These are phyloP conservation scores for Dothideomycetes sp. DNA, from an alignment of 2,329 filamentous ascomycete genomes.

Conservation along the genomic window DNA sequence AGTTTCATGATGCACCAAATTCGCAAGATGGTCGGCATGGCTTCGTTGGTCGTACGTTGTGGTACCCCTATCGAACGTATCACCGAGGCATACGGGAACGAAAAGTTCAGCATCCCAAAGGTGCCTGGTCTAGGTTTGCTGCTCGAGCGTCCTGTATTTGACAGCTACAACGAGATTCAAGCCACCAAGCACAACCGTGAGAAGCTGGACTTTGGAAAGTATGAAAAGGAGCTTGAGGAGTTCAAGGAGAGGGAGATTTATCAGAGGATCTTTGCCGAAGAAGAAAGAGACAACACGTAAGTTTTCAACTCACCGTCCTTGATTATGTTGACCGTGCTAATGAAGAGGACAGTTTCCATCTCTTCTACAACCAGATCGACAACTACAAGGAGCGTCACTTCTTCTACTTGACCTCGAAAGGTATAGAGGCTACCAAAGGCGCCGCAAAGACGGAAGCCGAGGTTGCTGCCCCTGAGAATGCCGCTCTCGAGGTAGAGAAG, in stretches of 20 bases:
- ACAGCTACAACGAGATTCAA: conserved; percentile 72
- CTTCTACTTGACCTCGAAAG: conserved; percentile 41
- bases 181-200: conserved; percentile 54
- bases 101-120: conserved; percentile 80
- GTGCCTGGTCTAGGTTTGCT: conserved; percentile 81
- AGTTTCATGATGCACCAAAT: conserved; percentile 99
- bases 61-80: conserved; percentile 67
- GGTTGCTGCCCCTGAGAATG: not conserved
- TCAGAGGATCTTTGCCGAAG: conserved; percentile 78
- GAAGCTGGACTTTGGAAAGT: conserved; percentile 68
- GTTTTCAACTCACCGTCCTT: conserved; percentile 30
- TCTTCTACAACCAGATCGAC: conserved; percentile 44
- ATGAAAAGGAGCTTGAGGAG: conserved; percentile 66
- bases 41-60: conserved; percentile 71
- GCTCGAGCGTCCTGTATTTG: conserved; percentile 85
- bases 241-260: conserved; percentile 95
- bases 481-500: no score
- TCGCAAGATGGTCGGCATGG: conserved; percentile 97
- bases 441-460: conserved; percentile 4
- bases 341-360: conserved; percentile 28
- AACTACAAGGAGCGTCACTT: conserved; percentile 42
- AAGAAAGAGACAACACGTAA: conserved; percentile 79
- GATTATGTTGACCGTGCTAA: not conserved
- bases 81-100: conserved; percentile 60
- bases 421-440: conserved; percentile 33